These are phyloP conservation scores for Neonothopanus nambi DNA, from an alignment of 1,284 basidiomycete genomes.

Conservation along the genomic window DNA sequence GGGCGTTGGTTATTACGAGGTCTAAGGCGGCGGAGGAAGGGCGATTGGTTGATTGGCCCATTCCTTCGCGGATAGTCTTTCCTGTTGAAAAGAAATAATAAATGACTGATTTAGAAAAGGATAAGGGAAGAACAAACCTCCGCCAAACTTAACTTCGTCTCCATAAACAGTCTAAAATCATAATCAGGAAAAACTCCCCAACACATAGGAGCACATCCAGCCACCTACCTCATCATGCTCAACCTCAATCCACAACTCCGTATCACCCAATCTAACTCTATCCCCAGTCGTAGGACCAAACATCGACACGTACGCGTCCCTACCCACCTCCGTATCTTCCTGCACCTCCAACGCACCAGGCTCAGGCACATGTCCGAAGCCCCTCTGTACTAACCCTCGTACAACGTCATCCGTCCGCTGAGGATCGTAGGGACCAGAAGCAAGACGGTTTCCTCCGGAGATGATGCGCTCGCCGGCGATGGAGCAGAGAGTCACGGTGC, in stretches of 20 bases:
- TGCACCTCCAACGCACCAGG: slow-evolving; percentile 51
- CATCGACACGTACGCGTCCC: slow-evolving; percentile 84
- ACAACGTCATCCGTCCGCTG: slow-evolving; percentile 49
- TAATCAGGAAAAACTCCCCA: background rate
- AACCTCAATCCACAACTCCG: slow-evolving; percentile 89
- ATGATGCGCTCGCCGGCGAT: slow-evolving; percentile 77
- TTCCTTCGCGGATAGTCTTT: slow-evolving; percentile 93
- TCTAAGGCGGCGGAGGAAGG: slow-evolving; percentile 77
- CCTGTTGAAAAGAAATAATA: no score
- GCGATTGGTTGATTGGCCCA: slow-evolving; percentile 89
- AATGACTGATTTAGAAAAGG: no score
- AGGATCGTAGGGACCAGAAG: slow-evolving; percentile 54
- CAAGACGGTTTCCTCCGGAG: slow-evolving; percentile 81
- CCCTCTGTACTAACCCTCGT: slow-evolving; percentile 43
- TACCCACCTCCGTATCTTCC: slow-evolving; percentile 54
- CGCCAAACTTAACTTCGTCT: slow-evolving; percentile 98
- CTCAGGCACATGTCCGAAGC: slow-evolving; percentile 66
- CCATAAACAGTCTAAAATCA: slow-evolving; percentile 71
- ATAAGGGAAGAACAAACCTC: slow-evolving; percentile 51
- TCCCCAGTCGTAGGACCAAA: slow-evolving; percentile 96
- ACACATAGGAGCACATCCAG: background rate
- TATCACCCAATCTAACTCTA: slow-evolving; percentile 86
- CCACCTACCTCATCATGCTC: slow-evolving; percentile 78
- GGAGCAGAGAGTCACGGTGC: slow-evolving; percentile 81
- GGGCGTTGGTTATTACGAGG: slow-evolving; percentile 91